Evolutionary conservation across 129 eudicot species (phyloP).

Genomic region (Chrysanthemum seticuspe): DNA sequence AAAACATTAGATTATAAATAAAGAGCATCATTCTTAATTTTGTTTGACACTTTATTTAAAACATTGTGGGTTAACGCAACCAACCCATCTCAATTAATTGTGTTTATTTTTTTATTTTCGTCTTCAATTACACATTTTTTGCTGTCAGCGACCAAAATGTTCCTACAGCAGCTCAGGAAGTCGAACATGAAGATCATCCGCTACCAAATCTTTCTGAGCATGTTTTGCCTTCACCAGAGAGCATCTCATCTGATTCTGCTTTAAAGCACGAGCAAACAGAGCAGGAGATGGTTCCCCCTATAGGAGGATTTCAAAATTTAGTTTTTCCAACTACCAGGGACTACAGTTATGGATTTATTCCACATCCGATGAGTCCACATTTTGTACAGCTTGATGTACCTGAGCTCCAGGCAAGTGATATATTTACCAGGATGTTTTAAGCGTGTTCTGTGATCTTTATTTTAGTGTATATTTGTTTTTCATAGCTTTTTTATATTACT

Average conservation of each 20-base stretch:
- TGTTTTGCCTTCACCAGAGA: slow-evolving; percentile 25
- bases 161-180: slow-evolving; percentile 30
- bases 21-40: no score
- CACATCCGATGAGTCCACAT: slow-evolving; percentile 44
- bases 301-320: slow-evolving; percentile 41
- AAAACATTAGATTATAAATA: neutral
- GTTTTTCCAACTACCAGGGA: slow-evolving; percentile 43
- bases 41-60: no score
- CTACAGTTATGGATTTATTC: slow-evolving; percentile 48
- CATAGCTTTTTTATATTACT: neutral
- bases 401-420: slow-evolving; percentile 53
- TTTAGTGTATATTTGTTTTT: neutral
- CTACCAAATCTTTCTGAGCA: slow-evolving; percentile 27
- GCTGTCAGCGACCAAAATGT: slow-evolving; percentile 44
- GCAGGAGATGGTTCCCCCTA: slow-evolving; percentile 33
- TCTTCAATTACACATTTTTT: neutral
- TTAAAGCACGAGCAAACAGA: slow-evolving; percentile 43
- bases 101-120: neutral
- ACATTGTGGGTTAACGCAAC: no score
- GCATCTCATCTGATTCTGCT: slow-evolving; percentile 35
- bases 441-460: neutral
- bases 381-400: slow-evolving; percentile 48
- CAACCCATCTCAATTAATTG: neutral
- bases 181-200: slow-evolving; percentile 30
- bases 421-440: neutral